Base-by-base conservation (phyloP, 176 grass and related monocot species). In the Leersia perrieri region DNA sequence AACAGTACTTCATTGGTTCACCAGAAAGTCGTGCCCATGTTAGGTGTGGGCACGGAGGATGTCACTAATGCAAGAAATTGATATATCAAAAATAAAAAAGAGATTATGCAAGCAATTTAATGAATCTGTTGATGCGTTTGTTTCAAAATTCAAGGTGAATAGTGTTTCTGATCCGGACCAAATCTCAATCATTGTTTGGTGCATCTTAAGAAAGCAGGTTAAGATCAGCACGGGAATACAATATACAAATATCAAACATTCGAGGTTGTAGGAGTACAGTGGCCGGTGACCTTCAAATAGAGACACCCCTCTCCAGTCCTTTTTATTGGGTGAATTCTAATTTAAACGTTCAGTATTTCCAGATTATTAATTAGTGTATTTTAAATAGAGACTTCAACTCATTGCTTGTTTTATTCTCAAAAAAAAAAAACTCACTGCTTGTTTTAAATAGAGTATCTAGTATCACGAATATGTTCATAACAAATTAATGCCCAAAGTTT, bases 1-100 rank as follows among this genome's bases (percentile, higher is more conserved):
- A 13, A 53, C 70, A 74, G 70, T 80, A 11, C 9, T 22, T n/a
- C n/a, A 25, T 74, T 35, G 36, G 42, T 35, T 36, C 74, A 60
- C 32, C 60, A 10, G 1, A 29, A 34, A 6, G 36, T 35, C 30
- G 5, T 39, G 68, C 35, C 68, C 51, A 2, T 63, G 69, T 40
- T 80, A 33, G 87, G 81, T 71, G 77, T 77, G 28, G 28, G 20
- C 81, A 47, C 35, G 57, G 66, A 61, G 16, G n/a, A 61, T 29
- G 40, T n/a, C 49, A 44, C 55, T 72, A 60, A 60, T n/a, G 15
- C 62, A 51, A 40, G 8, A 13, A 76, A 51, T 4, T 20, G 5
- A 22, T 58, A 22, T 40, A 29, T 58, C 1, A 75, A 41, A 20
- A 22, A 40, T 6, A 1, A 12, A 41, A 13, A 28, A 18, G 18